These are phyloP conservation scores for Talaromyces islandicus DNA, from an alignment of 2,329 filamentous ascomycete species.

Conservation along the genomic window DNA sequence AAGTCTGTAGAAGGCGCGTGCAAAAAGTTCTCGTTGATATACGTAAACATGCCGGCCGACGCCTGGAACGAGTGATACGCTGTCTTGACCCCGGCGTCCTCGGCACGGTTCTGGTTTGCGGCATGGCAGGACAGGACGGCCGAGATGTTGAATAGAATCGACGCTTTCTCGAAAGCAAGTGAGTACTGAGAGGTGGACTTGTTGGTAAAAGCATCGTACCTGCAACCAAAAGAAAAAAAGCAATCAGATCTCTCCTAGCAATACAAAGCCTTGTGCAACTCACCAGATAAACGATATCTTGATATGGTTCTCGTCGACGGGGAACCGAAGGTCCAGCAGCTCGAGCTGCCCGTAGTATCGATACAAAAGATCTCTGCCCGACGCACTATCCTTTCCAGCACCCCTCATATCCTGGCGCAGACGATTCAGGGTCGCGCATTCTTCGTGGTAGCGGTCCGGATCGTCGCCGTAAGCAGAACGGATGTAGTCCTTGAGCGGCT, in stretches of 20 bases:
- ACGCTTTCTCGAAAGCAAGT: conserved; percentile 94
- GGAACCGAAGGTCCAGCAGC: conserved; percentile 87
- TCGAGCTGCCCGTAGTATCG: conserved; percentile 97
- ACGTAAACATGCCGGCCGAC: conserved; percentile 98
- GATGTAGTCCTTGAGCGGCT: conserved; percentile 88
- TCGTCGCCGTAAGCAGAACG: conserved; percentile 92
- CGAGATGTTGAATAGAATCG: conserved; percentile 99
- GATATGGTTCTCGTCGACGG: conserved; percentile 97
- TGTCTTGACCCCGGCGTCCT: conserved; percentile 89
- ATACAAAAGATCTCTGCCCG: conserved; percentile 87
- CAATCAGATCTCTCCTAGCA: background rate
- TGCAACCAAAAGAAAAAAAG: too few species aligned
- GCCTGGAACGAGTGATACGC: conserved; percentile 98
- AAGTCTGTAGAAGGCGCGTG: conserved; percentile 95
- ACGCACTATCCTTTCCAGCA: conserved; percentile 91
- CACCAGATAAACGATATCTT: conserved; percentile 99
- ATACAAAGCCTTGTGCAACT: background rate
- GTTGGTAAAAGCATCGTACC: conserved; percentile 99
- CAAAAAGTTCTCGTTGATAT: conserved; percentile 99
- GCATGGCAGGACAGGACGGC: conserved; percentile 95
- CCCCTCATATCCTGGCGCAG: conserved; percentile 97
- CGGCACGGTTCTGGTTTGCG: conserved; percentile 82
- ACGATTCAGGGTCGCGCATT: conserved; percentile 89
- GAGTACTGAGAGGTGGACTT: conserved; percentile 97
- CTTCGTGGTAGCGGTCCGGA: conserved; percentile 89